Evolutionary conservation across 768 basidiomycete genomes (phyloP).

Genomic region (Termitomyces sp.): DNA sequence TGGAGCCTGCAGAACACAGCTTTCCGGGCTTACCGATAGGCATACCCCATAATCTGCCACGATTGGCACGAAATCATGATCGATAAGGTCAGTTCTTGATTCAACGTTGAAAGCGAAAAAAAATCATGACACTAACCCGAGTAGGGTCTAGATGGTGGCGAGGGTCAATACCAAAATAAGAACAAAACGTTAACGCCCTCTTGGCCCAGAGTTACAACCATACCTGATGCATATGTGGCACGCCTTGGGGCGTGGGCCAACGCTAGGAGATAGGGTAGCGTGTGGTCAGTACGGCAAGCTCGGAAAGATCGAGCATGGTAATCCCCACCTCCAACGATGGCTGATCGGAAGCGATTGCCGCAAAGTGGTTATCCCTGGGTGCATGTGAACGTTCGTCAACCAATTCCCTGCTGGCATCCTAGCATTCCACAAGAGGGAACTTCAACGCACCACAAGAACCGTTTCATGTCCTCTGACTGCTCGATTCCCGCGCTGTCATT

Average conservation of each 20-base stretch:
- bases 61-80: conserved; percentile 25
- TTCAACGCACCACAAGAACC: conserved; percentile 59
- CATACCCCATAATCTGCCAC: conserved; percentile 63
- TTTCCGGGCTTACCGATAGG: conserved; percentile 48
- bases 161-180: conserved; percentile 1
- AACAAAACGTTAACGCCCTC: neutral
- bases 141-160: conserved; percentile 40
- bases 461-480: conserved; percentile 66
- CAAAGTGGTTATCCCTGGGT: conserved; percentile 70
- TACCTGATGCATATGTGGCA: conserved; percentile 53
- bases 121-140: conserved; percentile 41
- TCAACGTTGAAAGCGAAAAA: neutral
- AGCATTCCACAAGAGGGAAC: conserved; percentile 4
- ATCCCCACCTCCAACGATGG: conserved; percentile 55
- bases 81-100: conserved; percentile 10
- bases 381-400: neutral
- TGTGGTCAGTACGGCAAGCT: neutral
- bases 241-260: conserved; percentile 48
- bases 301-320: neutral
- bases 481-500: conserved; percentile 58
- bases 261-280: conserved; percentile 27
- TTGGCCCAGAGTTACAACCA: conserved; percentile 4
- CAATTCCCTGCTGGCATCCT: neutral
- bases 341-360: conserved; percentile 65
- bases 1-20: conserved; percentile 1